Base-by-base conservation (phyloP, 2,329 filamentous ascomycete species). In the Xylaria sp. region DNA sequence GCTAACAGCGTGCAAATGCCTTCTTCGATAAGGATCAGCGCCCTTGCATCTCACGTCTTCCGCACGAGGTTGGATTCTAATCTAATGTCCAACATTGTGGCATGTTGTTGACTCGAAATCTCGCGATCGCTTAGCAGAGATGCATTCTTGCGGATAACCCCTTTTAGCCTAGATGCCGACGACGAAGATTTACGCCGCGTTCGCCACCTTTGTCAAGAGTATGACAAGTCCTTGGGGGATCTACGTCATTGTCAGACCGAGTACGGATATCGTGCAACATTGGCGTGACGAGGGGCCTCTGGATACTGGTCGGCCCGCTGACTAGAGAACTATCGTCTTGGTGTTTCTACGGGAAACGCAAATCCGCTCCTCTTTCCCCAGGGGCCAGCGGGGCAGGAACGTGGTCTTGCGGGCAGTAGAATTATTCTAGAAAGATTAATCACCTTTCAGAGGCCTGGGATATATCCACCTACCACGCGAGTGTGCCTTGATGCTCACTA, bases 391-490 rank as follows among this genome's bases (percentile, higher is more conserved):
- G 40, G 49, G 57, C 5, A n/a, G n/a, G n/a, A 38, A 63, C 58
- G 31, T 48, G 38, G 56, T 40, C 31, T 36, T 23, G 51, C 10
- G 17, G 49, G 13, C n/a, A 11, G 53, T 23, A 58, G 28, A 63
- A 53, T 54, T 17, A 28, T 42, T 66, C 63, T 49, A 65, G 59
- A 54, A 56, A 7, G 46, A 54, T 23, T 4, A 23, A 44, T 61
- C 7, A 48, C 48, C 57, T 57, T 36, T 36, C 10, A 36, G 33
- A 26, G 17, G 40, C 33, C 46, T 33, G 20, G 20, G 5, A n/a
- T 33, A 28, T 65, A 57, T 13, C 66, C 57, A 68, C 60, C 17
- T 28, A 26, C 31, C 57, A 68, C 61, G 57, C 31, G 66, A 33
- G 38, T 15, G 23, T 64, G 46, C 65, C 60, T 54, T 64, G 23